Evolutionary conservation across 768 basidiomycete species (phyloP).

Genomic region (Rhodotorula sphaerocarpa): DNA sequence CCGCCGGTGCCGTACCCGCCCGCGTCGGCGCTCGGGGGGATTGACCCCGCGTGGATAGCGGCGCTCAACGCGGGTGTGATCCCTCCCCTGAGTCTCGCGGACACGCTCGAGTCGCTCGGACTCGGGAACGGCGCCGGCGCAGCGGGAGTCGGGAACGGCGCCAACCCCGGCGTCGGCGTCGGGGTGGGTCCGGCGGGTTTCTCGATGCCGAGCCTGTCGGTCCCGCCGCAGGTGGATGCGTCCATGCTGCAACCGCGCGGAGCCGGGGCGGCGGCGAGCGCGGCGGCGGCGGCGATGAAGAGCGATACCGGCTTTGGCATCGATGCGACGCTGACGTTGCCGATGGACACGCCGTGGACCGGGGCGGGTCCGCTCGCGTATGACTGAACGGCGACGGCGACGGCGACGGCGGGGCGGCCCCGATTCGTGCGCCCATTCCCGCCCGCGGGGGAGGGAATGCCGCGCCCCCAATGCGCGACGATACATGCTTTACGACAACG

Average conservation of each 20-base stretch:
- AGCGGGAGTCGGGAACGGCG: too few species aligned
- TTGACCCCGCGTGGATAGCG: not conserved
- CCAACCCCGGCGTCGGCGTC: not conserved
- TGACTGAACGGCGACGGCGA: too few species aligned
- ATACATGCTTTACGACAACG: too few species aligned
- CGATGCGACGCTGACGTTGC: not conserved
- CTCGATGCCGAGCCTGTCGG: not conserved
- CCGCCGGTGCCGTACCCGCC: conserved; percentile 5
- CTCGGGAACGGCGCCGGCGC: too few species aligned
- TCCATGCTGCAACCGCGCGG: too few species aligned
- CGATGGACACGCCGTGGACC: not conserved
- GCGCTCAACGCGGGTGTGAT: not conserved
- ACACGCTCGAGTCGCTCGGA: not conserved
- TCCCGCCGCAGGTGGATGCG: too few species aligned
- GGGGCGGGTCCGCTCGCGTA: not conserved
- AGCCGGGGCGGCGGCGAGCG: not conserved
- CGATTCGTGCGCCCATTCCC: too few species aligned
- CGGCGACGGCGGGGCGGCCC: too few species aligned
- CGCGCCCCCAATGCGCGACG: too few species aligned
- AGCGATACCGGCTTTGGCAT: not conserved
- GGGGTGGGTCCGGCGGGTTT: not conserved
- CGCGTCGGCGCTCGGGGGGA: not conserved
- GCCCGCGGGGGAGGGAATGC: too few species aligned
- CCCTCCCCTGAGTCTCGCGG: not conserved
- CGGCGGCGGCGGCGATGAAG: not conserved